A percentile compares a stretch with the other conserved stretches of the same genome.
Evolutionary conservation across 2,329 filamentous ascomycete species (phyloP).

Genomic region (Cyphellophora europaea): DNA sequence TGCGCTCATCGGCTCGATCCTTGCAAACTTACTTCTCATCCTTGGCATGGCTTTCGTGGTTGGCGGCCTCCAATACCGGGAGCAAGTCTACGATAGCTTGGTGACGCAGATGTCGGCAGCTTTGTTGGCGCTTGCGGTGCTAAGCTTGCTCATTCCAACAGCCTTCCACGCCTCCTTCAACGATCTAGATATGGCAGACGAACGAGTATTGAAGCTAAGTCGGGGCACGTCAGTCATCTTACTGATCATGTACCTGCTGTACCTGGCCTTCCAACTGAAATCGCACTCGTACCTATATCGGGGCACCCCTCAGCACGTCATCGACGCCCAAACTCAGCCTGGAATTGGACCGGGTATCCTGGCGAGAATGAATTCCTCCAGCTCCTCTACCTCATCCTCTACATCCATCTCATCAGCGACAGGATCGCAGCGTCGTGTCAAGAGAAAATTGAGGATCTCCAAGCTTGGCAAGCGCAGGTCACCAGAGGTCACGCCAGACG

Average conservation of each 20-base stretch:
- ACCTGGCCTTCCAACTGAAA: conserved; percentile 84
- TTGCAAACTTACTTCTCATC: conserved; percentile 82
- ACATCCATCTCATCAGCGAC: conserved; percentile 9
- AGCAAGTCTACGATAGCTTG: conserved; percentile 85
- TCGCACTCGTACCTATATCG: conserved; percentile 69
- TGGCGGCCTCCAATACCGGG: conserved; percentile 64
- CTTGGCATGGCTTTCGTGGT: conserved; percentile 90
- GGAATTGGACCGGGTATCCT: conserved; percentile 56
- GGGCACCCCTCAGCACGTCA: conserved; percentile 17
- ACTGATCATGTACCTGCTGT: conserved; percentile 71
- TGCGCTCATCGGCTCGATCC: conserved; percentile 80
- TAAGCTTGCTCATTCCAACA: conserved; percentile 78
- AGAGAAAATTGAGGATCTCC: conserved; percentile 30
- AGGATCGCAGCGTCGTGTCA: conserved; percentile 41
- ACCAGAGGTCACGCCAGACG: conserved; percentile 42
- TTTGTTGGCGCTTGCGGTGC: conserved; percentile 68
- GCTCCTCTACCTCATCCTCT: conserved; percentile 37
- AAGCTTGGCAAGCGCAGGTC: conserved; percentile 12
- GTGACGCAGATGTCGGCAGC: conserved; percentile 84
- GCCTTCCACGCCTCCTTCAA: conserved; percentile 59
- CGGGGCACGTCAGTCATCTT: conserved; percentile 61
- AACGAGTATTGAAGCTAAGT: conserved; percentile 15
- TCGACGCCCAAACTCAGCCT: conserved; percentile 55
- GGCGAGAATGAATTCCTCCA: conserved; percentile 41
- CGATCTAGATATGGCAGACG: conserved; percentile 20